Base-by-base conservation (phyloP, 495 filamentous ascomycete species). In the Aspergillus affinis region DNA sequence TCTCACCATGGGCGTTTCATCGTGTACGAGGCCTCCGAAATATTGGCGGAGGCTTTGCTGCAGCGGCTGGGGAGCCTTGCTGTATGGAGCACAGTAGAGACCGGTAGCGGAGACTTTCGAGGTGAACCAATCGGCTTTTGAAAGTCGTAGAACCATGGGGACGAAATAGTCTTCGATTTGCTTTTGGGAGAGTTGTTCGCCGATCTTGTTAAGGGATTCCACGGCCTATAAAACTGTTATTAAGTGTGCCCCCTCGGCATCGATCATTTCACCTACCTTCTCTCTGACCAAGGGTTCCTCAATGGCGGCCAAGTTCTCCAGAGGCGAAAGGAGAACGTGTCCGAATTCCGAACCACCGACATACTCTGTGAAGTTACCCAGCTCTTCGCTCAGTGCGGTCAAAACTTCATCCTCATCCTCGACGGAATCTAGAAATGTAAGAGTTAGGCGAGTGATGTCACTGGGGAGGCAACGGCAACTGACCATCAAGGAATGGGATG, bases 51-150 rank as follows among this genome's bases (percentile, higher is more conserved):
- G 85, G 59, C 82, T 87, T 76, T 97, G 91, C 72, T 98, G 95
- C 61, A 90, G 84, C n/a, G 86, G 78, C 15, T 86, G 82, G 17
- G 89, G 85, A 55, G 93, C 90, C 79, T 93, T 96, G 56, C 82
- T 86, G 82, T 98, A 98, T 60, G 94, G 93, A 48, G 87, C 83
- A 65, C 88, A 92, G 76, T 93, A 98, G 46, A 98, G 89, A 50
- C 93, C 94, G 62, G 94, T 95, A 8, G 93, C 94, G 15, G 94
- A 98, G 54, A 98, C 94, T 75, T 98, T 98, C 60, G 95, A 98
- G 29, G 94, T 98, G 71, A 98, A 98, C 94, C 94, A 98, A 80
- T 98, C 94, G 73, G 94, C 95, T 84, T 97, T 98, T 57, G 94
- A 96, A 55, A 98, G 88, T 64, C 94, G 90, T 67, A 96, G 84